Evolutionary conservation across 1,284 basidiomycete species (phyloP), one percentile per base, ranked within the genome.

Genomic region (Melampsora larici-populina): DNA sequence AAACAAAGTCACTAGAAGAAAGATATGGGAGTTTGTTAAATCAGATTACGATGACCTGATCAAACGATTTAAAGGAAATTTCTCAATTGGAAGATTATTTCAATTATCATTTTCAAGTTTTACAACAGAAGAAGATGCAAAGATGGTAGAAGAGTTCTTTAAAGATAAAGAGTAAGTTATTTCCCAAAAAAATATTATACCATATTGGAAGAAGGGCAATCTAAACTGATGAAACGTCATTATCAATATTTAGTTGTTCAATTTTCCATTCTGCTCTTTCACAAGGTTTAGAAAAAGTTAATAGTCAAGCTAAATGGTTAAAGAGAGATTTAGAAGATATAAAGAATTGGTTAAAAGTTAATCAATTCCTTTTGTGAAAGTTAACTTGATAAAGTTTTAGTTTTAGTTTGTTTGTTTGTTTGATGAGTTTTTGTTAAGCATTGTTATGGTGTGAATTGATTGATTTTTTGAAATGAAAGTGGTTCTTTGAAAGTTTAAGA

Each of bases 251-350:
- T 55, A 78, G 76, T 60, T 70, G 68, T 79, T 81, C 82, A 49
- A 86, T 85, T 80, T 87, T 84, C 84, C 86, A 87, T 79, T 86
- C 89, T 82, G 86, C 86, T 7, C 84, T 92, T 62, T 87, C 87
- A 17, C 91, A 92, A 82, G 86, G 87, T 33, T 81, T 91, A 79
- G 91, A 93, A 80, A 87, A 86, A 1, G 88, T 92, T 80, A 85
- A 85, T 7, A 87, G 89, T 1, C 87, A 87, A 67, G 84, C 86
- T 11, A 86, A 86, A 8, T 90, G 89, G 86, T 86, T 91, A 67
- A 84, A 89, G 85, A 88, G 90, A 76, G 80, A 87, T 79, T 87
- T 85, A 8, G 83, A 81, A 24, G 89, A 91, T 81, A 85, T 92
- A 70, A 81, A 84, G 71, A 82, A 85, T 79, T 83, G 83, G 83